phyloP scores from a whole-genome alignment of 2,329 filamentous ascomycete species.

The Coniochaeta sp. region DNA sequence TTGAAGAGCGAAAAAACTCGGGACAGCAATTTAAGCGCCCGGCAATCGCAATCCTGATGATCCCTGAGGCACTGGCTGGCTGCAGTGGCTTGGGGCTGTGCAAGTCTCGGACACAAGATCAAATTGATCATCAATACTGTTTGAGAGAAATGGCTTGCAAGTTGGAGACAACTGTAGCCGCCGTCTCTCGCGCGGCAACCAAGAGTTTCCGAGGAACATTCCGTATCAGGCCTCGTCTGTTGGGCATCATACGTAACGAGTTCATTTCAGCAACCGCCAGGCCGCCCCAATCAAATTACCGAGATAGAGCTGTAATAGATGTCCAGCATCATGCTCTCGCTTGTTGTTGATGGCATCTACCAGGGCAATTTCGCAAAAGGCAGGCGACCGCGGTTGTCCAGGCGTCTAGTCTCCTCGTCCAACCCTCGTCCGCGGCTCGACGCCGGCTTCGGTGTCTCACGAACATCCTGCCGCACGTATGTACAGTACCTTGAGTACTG shows the following conservation, averaged over 20 bases:
- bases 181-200: background rate
- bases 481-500: too few species aligned
- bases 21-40: background rate
- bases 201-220: background rate
- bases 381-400: background rate
- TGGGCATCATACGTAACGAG: background rate
- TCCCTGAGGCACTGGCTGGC: background rate
- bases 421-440: background rate
- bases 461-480: background rate
- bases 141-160: background rate
- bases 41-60: background rate
- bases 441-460: background rate
- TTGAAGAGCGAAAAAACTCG: background rate
- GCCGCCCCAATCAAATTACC: background rate
- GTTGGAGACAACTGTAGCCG: background rate
- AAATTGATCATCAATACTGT: background rate
- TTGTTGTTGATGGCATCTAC: background rate
- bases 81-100: slow-evolving; percentile 5
- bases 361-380: background rate
- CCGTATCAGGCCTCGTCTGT: background rate
- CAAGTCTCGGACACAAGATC: background rate
- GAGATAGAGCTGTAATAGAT: background rate
- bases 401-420: background rate
- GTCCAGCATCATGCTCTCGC: background rate
- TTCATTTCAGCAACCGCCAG: slow-evolving; percentile 2